Base-by-base conservation (phyloP, 176 grass and related monocot genomes). In the Alopecurus myosuroides region DNA sequence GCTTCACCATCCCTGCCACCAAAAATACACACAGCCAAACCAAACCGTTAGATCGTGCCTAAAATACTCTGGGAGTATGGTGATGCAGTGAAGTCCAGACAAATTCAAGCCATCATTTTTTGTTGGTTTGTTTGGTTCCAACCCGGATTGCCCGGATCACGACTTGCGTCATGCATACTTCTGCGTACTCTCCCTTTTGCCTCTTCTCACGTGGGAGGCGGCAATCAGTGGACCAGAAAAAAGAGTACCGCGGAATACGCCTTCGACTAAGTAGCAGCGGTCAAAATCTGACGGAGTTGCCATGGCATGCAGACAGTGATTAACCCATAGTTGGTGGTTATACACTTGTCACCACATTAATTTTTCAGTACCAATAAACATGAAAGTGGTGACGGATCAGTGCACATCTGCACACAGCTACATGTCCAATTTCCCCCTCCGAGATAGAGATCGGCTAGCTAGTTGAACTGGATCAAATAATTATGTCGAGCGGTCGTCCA, bases 1-100 rank as follows among this genome's bases (percentile, higher is more conserved):
- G 93, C 73, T 31, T 76, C 37, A 90, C 7, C 14, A 94, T 84
- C n/a, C 93, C 90, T 94, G 86, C 49, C 4, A 8, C 7, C n/a
- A n/a, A 1, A 30, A 71, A 17, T 23, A 2, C 30, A 15, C 19
- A 64, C 4, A 11, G 4, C 23, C 9, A 64, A 26, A 2, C 65
- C 71, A 14, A 20, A 20, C 70, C 44, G 4, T 73, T 9, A 73
- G 40, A 46, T 39, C 36, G 36, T 39, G 36, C 36, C 36, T 3
- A 39, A 39, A 39, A 39, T 39, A 39, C 13, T 4, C 45, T 10
- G 41, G 41, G 41, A 10, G 41, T 10, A 10, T 11, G 36, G 22
- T n/a, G 36, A 39, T 72, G 75, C 42, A 58, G 23, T 30, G 44
- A 49, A 33, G 25, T 44, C 28, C 28, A 34, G 34, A 52, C 30